Base-by-base conservation (phyloP, 2,329 filamentous ascomycete species). In the Xylaria sp. region DNA sequence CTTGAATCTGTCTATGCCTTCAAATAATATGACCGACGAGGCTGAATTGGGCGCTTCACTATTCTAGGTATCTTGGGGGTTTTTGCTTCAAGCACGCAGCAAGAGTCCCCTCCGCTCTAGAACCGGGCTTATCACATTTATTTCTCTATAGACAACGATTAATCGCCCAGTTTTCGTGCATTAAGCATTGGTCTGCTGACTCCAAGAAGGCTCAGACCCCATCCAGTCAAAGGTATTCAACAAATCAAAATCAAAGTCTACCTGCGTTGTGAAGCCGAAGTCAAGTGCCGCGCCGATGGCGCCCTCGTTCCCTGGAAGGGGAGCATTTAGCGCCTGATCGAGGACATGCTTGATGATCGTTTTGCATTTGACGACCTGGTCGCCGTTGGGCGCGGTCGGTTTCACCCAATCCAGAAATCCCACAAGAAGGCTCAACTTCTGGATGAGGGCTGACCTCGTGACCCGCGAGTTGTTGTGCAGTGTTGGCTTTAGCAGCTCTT, bases 321-420 rank as follows among this genome's bases (percentile, higher is more conserved):
- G 69, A 1, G 74, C 72, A 62, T 84, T 83, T 11, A 84, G 73
- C 2, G 81, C 77, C 49, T 83, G 79, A 38, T 84, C 82, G 9
- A 84, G 73, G 1, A 84, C 83, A 14, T 77, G 79, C 56, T 82
- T 78, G 46, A 85, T 83, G n/a, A 83, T 76, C 2, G 73, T 74
- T 60, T 80, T 80, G 70, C 80, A 82, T 19, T 79, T 74, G 17
- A 70, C 72, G 66, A 82, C 84, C 5, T 84, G 72, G n/a, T 79
- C 76, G 5, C 78, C 79, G 33, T 84, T 84, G 1, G 82, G 80
- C 0, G 80, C 80, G 1, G 77, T 76, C 0, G 81, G 80, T 3
- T 76, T 75, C 1, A 84, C 75, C 82, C 82, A 84, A 54, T 82
- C 80, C 11, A 84, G 74, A 57, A 84, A 84, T 0, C 80, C 82